A percentile compares a stretch with the other conserved stretches of the same genome.
phyloP scores from a whole-genome alignment of 495 filamentous ascomycete species.

The Penicillium psychrofluorescens region DNA sequence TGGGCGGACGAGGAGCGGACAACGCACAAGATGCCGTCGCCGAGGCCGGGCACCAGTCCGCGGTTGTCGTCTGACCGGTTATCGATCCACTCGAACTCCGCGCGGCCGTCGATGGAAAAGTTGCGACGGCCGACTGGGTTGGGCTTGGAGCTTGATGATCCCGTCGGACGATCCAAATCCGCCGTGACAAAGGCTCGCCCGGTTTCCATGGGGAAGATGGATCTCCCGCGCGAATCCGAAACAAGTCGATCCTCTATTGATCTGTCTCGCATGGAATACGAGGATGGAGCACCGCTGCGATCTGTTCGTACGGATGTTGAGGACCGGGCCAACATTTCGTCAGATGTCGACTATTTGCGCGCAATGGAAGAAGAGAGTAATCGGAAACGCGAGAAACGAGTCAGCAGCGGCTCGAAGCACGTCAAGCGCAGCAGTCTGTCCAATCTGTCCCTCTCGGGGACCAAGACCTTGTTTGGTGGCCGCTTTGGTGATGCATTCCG shows the following conservation, averaged over 20 bases:
- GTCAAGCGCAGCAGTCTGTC: conserved; percentile 76
- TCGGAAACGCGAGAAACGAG: conserved; percentile 64
- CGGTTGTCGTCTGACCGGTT: conserved; percentile 38
- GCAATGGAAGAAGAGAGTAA: conserved; percentile 65
- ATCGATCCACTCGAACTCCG: conserved; percentile 57
- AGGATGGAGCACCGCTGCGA: conserved; percentile 29
- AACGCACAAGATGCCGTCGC: conserved; percentile 20
- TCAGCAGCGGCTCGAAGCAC: conserved; percentile 56
- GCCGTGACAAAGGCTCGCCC: conserved; percentile 59
- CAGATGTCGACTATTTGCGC: conserved; percentile 82
- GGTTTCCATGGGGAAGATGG: conserved; percentile 68
- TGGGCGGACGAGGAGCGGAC: conserved; percentile 26
- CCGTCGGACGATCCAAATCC: conserved; percentile 53
- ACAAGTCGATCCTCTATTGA: conserved; percentile 32
- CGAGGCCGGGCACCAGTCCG: conserved; percentile 41
- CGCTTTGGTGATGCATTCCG: conserved; percentile 96
- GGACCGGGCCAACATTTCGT: conserved; percentile 58
- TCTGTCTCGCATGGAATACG: conserved; percentile 26
- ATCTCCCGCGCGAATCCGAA: conserved; percentile 64
- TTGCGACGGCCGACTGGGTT: conserved; percentile 46
- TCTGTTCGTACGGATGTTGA: conserved; percentile 31
- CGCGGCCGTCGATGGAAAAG: conserved; percentile 71
- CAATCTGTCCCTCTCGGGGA: conserved; percentile 64
- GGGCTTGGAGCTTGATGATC: conserved; percentile 51
- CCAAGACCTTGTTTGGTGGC: conserved; percentile 80